A percentile compares a stretch with the other conserved stretches of the same genome.
phyloP scores from a whole-genome alignment of 2,329 filamentous ascomycete genomes.

The Trichoderma semiorbis region DNA sequence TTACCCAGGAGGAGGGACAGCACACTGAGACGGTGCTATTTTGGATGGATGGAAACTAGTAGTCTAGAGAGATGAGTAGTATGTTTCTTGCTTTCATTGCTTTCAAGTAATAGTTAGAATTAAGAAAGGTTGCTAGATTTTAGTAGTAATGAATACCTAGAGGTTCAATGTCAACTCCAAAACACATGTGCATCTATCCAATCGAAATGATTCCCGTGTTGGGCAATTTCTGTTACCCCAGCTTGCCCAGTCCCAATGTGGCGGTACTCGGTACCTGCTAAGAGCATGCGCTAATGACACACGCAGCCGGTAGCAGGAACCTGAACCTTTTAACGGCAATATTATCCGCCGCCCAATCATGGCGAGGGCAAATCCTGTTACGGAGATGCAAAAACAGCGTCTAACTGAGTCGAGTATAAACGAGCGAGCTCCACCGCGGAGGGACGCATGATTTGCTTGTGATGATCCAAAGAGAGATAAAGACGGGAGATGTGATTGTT shows the following conservation, averaged over 20 bases:
- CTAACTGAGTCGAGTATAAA: conserved; percentile 9
- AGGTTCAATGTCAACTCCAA: background rate
- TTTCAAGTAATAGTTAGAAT: background rate
- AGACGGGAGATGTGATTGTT: background rate
- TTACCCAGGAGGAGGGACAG: background rate
- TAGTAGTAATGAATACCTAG: background rate
- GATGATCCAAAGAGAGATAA: background rate
- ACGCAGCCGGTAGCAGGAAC: background rate
- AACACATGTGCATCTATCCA: background rate
- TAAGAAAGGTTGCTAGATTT: background rate
- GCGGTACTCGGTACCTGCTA: background rate
- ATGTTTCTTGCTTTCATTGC: background rate
- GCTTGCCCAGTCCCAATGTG: background rate
- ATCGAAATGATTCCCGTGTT: background rate
- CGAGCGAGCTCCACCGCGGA: conserved; percentile 7
- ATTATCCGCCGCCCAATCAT: conserved; percentile 3
- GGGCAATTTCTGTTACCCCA: background rate
- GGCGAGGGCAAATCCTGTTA: background rate
- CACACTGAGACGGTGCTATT: background rate
- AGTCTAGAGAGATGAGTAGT: too few species aligned
- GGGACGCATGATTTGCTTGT: background rate
- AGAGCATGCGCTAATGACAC: background rate
- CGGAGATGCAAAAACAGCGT: background rate
- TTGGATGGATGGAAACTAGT: background rate
- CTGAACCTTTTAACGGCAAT: background rate